These are phyloP conservation scores for fission yeast (Schizosaccharomyces pombe) DNA, from an alignment of 805 yeast genomes.

Conservation along the genomic window DNA sequence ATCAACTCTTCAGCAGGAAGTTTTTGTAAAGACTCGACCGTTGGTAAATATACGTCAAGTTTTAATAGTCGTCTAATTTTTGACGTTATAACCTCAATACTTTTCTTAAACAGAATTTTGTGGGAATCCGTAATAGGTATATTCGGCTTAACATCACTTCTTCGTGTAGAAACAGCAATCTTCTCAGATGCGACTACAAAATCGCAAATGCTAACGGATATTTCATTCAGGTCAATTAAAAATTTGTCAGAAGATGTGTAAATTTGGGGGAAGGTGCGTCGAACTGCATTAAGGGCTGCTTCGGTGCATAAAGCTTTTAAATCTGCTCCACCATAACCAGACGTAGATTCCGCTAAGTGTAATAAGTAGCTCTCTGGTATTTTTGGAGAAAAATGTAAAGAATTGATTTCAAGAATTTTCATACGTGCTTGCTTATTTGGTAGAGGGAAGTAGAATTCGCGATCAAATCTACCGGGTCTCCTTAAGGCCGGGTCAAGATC, in stretches of 20 bases:
- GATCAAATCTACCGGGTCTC: conserved; percentile 89
- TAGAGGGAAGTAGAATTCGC: conserved; percentile 87
- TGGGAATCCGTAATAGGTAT: background rate
- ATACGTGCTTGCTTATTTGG: conserved; percentile 64
- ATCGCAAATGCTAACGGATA: conserved; percentile 57
- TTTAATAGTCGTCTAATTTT: background rate
- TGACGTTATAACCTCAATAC: background rate
- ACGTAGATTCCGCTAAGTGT: conserved; percentile 55
- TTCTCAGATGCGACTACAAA: conserved; percentile 62
- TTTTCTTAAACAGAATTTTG: background rate
- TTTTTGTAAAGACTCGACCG: background rate
- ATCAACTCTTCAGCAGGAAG: background rate
- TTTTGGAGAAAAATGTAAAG: conserved; percentile 70
- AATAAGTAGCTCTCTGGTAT: conserved; percentile 32
- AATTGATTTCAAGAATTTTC: conserved; percentile 63
- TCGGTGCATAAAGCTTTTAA: conserved; percentile 83
- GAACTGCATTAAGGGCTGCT: conserved; percentile 79
- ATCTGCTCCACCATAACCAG: conserved; percentile 97
- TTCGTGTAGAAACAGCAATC: conserved; percentile 11
- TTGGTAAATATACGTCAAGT: background rate
- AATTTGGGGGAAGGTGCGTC: conserved; percentile 79
- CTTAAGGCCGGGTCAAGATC: conserved; percentile 94
- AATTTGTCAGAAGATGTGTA: conserved; percentile 55
- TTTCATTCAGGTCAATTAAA: conserved; percentile 41
- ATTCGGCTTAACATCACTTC: conserved; percentile 21